phyloP scores from a whole-genome alignment of 306 rosid genomes.

The Alnus glutinosa region DNA sequence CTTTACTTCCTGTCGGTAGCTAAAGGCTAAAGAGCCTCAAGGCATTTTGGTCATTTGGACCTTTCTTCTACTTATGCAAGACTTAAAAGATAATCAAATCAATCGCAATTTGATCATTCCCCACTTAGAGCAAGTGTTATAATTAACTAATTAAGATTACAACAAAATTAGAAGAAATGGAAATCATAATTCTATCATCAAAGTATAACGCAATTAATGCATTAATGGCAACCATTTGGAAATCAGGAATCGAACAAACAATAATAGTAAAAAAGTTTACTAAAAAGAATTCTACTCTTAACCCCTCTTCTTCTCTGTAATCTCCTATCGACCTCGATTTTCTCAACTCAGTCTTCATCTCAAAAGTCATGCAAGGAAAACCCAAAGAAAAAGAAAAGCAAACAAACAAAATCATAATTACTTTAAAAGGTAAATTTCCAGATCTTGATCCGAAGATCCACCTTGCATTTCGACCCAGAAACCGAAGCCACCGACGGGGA shows the following conservation, averaged over 20 bases:
- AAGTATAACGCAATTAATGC: slow-evolving; percentile 12
- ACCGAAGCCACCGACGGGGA: slow-evolving; percentile 78
- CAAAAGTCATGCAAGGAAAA: neutral
- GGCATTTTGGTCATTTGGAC: too few species aligned
- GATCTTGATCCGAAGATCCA: slow-evolving; percentile 96
- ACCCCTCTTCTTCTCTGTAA: slow-evolving; percentile 24
- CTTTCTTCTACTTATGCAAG: too few species aligned
- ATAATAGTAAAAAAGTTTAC: neutral
- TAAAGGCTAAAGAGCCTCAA: too few species aligned
- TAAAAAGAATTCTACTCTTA: slow-evolving; percentile 14
- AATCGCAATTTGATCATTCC: too few species aligned
- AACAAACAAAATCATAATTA: neutral
- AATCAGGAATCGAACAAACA: slow-evolving; percentile 28
- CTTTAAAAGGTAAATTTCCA: slow-evolving; percentile 77
- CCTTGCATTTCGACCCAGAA: slow-evolving; percentile 70
- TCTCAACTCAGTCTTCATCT: slow-evolving; percentile 20
- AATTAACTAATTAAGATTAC: neutral
- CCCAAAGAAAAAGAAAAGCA: neutral
- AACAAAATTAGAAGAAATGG: neutral
- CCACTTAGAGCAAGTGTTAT: too few species aligned
- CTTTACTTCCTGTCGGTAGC: too few species aligned
- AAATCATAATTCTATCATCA: neutral
- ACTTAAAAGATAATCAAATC: too few species aligned
- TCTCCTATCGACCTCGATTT: slow-evolving; percentile 34
- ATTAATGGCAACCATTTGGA: slow-evolving; percentile 9